Base-by-base conservation (phyloP, 139 green algal species). In the Bryopsis sp. region DNA sequence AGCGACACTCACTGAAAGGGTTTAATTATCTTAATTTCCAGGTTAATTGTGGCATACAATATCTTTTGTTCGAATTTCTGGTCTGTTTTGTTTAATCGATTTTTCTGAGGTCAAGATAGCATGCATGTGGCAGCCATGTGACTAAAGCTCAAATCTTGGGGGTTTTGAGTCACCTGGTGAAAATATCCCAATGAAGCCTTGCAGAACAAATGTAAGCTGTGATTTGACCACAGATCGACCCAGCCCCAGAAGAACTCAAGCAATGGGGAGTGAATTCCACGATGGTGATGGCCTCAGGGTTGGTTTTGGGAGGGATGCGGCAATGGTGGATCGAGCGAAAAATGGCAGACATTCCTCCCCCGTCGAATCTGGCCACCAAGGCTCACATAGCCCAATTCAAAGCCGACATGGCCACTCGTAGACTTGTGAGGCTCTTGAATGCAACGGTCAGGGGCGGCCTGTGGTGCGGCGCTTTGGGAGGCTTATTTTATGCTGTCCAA, bases 401-500 rank as follows among this genome's bases (percentile, higher is more conserved):
- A 6, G 59, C 24, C 26, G 59, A 67, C 26, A 47, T 67, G 26
- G 32, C 38, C 6, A 67, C 59, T 28, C 32, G 59, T 7, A 26
- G 29, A 29, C 31, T 67, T n/a, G 31, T 47, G 6, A n/a, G 59
- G 32, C 24, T 67, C 4, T n/a, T 67, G 32, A 67, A 67, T 47
- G 29, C 32, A 11, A 47, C 34, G 26, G 24, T 67, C 26, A n/a
- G 59, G 7, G 59, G 59, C 15, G 59, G 59, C 24, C 59, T 67
- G 24, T 67, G 59, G 59, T 67, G 32, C 33, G 59, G 32, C 24
- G 28, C 26, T 11, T 29, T 67, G 31, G 59, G 59, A 24, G 59
- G 24, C 5, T 28, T 67, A 7, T 67, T 47, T 47, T 67, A 47
- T 67, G 59, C 26, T 5, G 59, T 67, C 7, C 24, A 67, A 24